Conservation (phyloP, 2,329 filamentous ascomycete species). For the Penicillium janthinellum region DNA sequence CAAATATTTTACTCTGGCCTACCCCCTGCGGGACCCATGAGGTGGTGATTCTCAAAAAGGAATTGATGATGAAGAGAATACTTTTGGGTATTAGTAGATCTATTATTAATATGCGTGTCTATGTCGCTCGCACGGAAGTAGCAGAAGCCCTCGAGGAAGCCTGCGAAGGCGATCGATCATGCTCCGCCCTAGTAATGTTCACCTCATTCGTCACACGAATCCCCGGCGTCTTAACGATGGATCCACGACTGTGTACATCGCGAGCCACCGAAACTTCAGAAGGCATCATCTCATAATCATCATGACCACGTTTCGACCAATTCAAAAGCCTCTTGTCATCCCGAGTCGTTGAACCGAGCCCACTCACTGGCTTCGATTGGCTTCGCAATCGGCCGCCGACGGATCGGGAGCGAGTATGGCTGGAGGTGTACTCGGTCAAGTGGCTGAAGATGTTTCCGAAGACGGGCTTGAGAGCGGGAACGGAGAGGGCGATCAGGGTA, state of each 20-base stretch:
- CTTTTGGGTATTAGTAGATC: not conserved
- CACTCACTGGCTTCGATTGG: constrained; percentile 23
- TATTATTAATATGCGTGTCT: not conserved
- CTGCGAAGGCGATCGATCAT: constrained; percentile 5
- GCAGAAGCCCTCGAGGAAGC: constrained; percentile 11
- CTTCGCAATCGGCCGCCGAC: constrained; percentile 15
- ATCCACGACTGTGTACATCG: constrained; percentile 6
- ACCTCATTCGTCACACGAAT: constrained; percentile 30
- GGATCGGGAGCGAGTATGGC: constrained; percentile 23
- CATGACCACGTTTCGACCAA: constrained; percentile 23
- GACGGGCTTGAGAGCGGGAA: constrained; percentile 54
- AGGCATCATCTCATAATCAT: constrained; percentile 33
- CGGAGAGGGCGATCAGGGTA: constrained; percentile 54
- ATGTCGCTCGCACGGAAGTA: not conserved
- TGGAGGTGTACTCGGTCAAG: constrained; percentile 27
- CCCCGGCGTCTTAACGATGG: constrained; percentile 11
- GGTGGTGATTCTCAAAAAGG: not conserved
- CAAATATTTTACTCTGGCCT: too few relatives aligned
- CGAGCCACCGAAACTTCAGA: constrained; percentile 25
- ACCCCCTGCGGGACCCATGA: too few relatives aligned
- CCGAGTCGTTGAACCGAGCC: constrained; percentile 14
- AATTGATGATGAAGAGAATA: not conserved
- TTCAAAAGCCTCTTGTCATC: constrained; percentile 27
- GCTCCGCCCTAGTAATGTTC: constrained; percentile 14
- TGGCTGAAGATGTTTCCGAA: constrained; percentile 36